Percentiles rank a stretch among this genome's conserved stretches.
Conservation (phyloP, 1,139 yeast species). For the Hyphopichia burtonii region DNA sequence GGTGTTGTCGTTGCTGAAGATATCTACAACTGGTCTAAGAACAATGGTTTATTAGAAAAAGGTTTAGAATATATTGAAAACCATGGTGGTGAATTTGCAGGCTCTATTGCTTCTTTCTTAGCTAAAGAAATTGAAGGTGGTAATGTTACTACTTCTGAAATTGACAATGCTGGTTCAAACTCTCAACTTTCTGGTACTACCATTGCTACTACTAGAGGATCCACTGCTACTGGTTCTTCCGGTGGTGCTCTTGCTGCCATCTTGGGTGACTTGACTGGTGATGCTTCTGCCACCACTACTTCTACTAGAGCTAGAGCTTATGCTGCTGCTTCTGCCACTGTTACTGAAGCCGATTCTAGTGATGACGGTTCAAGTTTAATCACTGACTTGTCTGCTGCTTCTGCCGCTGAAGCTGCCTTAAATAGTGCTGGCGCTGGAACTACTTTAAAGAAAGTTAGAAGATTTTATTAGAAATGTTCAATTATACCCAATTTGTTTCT, state of each 20-base stretch:
- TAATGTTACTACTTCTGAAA: conserved; percentile 22
- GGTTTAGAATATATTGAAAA: conserved; percentile 29
- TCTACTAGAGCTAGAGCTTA: conserved; percentile 5
- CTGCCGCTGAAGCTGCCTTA: conserved; percentile 6
- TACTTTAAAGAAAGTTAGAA: conserved; percentile 18
- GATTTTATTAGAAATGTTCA: conserved; percentile 14
- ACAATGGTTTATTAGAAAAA: conserved; percentile 34
- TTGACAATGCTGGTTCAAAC: conserved; percentile 24
- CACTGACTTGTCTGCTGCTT: conserved; percentile 8
- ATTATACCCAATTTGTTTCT: not conserved
- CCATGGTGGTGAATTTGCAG: conserved; percentile 29
- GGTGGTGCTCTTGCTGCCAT: conserved; percentile 8
- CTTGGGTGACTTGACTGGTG: not conserved
- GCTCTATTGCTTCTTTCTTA: conserved; percentile 27
- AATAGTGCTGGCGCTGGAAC: conserved; percentile 17
- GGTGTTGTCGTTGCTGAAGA: conserved; percentile 39
- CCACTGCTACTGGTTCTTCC: conserved; percentile 11
- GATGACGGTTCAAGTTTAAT: conserved; percentile 11
- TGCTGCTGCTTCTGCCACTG: conserved; percentile 15
- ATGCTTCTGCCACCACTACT: conserved; percentile 4
- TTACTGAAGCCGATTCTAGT: conserved; percentile 13
- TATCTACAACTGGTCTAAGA: conserved; percentile 39
- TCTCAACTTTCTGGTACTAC: conserved; percentile 16
- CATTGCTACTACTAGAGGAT: conserved; percentile 9
- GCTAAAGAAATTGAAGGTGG: conserved; percentile 22